A percentile compares a stretch with the other conserved stretches of the same genome.
phyloP scores from a whole-genome alignment of 352 stramenopile genomes.

The Phytophthora capsici region DNA sequence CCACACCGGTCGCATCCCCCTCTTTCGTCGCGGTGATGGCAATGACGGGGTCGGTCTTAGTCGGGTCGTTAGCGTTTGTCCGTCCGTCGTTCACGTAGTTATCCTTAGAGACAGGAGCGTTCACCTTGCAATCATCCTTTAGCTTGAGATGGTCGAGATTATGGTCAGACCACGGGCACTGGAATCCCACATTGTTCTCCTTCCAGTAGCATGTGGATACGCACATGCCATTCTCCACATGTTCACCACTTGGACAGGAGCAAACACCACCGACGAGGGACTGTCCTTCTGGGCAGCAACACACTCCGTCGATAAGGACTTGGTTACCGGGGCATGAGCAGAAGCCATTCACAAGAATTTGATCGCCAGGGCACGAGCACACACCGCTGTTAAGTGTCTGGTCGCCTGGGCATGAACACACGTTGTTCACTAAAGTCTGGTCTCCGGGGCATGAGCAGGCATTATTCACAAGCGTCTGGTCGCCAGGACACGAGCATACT shows the following conservation, averaged over 20 bases:
- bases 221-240: neutral
- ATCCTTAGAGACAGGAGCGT: constrained; percentile 15
- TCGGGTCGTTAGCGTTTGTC: constrained; percentile 14
- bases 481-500: neutral
- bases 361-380: constrained; percentile 1
- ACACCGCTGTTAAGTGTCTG: neutral
- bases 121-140: constrained; percentile 9
- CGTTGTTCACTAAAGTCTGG: neutral
- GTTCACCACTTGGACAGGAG: constrained; percentile 5
- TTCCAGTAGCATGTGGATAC: constrained; percentile 20
- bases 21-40: constrained; percentile 18
- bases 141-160: neutral
- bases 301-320: neutral
- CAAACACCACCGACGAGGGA: neutral
- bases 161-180: neutral
- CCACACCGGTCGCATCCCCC: neutral
- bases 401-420: constrained; percentile 1
- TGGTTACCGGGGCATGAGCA: neutral
- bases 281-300: neutral
- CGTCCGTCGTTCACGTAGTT: constrained; percentile 34
- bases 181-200: constrained; percentile 6
- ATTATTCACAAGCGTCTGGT: neutral
- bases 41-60: constrained; percentile 6
- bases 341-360: neutral
- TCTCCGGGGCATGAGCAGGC: neutral